A percentile compares a stretch with the other conserved stretches of the same genome.
These are phyloP conservation scores for Fomitopsis serialis DNA, from an alignment of 768 basidiomycete species.

Conservation along the genomic window DNA sequence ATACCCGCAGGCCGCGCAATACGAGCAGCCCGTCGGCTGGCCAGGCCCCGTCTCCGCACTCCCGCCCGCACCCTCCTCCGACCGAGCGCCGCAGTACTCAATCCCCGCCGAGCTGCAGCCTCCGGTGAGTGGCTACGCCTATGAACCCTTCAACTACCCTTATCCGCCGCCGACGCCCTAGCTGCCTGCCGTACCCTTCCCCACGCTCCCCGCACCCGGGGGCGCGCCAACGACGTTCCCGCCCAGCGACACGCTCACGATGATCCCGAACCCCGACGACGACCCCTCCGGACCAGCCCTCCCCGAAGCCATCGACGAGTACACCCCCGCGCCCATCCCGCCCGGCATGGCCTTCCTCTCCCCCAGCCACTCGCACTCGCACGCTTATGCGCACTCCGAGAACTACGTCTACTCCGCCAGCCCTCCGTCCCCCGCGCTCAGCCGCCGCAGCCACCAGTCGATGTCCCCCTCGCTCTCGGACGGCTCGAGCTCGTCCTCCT, in stretches of 20 bases:
- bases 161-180: constrained; percentile 1
- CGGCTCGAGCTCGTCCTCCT: constrained; percentile 8
- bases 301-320: background rate
- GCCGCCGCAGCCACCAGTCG: constrained; percentile 5
- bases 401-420: constrained; percentile 10
- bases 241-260: background rate
- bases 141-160: background rate
- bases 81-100: background rate
- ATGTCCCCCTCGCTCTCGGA: constrained; percentile 15
- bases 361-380: constrained; percentile 4
- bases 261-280: constrained; percentile 6
- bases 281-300: constrained; percentile 7
- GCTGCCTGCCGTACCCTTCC: background rate
- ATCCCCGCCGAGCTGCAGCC: background rate
- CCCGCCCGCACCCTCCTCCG: constrained; percentile 3
- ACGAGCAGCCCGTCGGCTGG: background rate
- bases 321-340: constrained; percentile 3
- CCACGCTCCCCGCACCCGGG: constrained; percentile 8
- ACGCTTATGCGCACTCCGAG: constrained; percentile 5
- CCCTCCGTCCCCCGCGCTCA: constrained; percentile 2
- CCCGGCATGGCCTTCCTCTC: background rate
- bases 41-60: background rate
- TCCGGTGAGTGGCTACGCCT: constrained; percentile 2
- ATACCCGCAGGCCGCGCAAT: background rate
- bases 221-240: background rate